Evolutionary conservation across 192 early-diverging fungal genomes (phyloP).

Genomic region (Coemansia sp.): DNA sequence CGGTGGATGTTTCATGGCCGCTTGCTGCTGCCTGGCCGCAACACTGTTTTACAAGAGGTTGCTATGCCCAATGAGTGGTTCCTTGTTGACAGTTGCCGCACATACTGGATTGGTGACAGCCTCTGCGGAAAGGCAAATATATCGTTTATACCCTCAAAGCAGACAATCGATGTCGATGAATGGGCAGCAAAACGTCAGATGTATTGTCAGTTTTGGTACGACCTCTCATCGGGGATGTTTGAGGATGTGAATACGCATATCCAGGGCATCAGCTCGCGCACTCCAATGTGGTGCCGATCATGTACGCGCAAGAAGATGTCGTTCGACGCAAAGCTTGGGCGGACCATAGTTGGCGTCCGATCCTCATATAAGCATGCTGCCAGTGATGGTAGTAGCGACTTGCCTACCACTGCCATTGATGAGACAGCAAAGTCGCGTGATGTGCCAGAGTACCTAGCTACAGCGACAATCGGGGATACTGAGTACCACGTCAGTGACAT

Average conservation of each 20-base stretch:
- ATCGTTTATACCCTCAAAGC: conserved; percentile 28
- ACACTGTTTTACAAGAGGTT: conserved; percentile 59
- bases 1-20: conserved; percentile 56
- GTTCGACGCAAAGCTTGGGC: conserved; percentile 17
- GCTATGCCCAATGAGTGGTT: conserved; percentile 58
- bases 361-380: not conserved
- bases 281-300: conserved; percentile 32
- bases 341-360: conserved; percentile 17
- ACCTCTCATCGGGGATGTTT: conserved; percentile 50
- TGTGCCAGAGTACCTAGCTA: conserved; percentile 17
- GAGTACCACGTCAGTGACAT: conserved; percentile 61
- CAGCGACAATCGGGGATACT: conserved; percentile 23
- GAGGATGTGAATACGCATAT: conserved; percentile 54
- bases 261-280: conserved; percentile 6
- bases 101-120: conserved; percentile 33
- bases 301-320: conserved; percentile 25
- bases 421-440: not conserved
- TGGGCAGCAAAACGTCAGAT: conserved; percentile 28
- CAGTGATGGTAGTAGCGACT: conserved; percentile 10
- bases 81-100: conserved; percentile 56
- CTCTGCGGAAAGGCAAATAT: conserved; percentile 55
- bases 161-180: conserved; percentile 27
- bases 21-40: conserved; percentile 54
- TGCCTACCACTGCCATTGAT: conserved; percentile 1
- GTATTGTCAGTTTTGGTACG: conserved; percentile 62